phyloP scores from a whole-genome alignment of 208 protist species.

The Crithidia sp. region DNA sequence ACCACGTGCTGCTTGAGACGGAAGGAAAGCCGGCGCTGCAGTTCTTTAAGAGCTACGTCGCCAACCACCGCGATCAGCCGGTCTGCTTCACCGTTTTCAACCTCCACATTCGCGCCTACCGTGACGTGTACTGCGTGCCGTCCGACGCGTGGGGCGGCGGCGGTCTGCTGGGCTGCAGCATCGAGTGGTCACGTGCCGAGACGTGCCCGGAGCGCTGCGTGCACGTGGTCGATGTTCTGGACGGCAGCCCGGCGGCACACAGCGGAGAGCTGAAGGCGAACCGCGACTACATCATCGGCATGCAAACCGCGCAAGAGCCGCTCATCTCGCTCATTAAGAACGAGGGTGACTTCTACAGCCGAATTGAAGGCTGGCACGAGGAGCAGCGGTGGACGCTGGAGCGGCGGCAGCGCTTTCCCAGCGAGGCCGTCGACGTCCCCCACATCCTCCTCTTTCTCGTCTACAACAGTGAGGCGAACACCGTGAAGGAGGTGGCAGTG shows the following conservation, averaged over 20 bases:
- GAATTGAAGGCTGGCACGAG: constrained; percentile 67
- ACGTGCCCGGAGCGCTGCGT: constrained; percentile 40
- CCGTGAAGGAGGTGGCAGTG: constrained; percentile 71
- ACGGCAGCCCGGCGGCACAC: constrained; percentile 53
- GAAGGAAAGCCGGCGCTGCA: constrained; percentile 29
- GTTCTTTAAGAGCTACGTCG: constrained; percentile 68
- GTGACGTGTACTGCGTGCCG: constrained; percentile 57
- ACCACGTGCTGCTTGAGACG: constrained; percentile 41
- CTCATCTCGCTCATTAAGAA: constrained; percentile 67
- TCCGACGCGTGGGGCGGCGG: constrained; percentile 49
- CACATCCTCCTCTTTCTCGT: constrained; percentile 71
- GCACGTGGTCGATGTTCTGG: constrained; percentile 74
- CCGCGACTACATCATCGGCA: constrained; percentile 87
- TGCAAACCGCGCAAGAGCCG: constrained; percentile 71
- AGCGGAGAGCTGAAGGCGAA: constrained; percentile 52
- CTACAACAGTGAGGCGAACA: constrained; percentile 76
- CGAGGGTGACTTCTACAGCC: constrained; percentile 68
- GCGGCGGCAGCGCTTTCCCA: constrained; percentile 27
- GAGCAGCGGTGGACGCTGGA: constrained; percentile 48
- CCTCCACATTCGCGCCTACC: constrained; percentile 48
- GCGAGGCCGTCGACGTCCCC: constrained; percentile 25
- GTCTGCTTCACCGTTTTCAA: constrained; percentile 80
- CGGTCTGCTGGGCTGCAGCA: constrained; percentile 82
- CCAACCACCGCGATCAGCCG: constrained; percentile 35
- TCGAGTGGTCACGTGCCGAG: constrained; percentile 74